These are phyloP conservation scores for Penicillium sp. DNA, from an alignment of 2,329 filamentous ascomycete genomes.

Conservation along the genomic window DNA sequence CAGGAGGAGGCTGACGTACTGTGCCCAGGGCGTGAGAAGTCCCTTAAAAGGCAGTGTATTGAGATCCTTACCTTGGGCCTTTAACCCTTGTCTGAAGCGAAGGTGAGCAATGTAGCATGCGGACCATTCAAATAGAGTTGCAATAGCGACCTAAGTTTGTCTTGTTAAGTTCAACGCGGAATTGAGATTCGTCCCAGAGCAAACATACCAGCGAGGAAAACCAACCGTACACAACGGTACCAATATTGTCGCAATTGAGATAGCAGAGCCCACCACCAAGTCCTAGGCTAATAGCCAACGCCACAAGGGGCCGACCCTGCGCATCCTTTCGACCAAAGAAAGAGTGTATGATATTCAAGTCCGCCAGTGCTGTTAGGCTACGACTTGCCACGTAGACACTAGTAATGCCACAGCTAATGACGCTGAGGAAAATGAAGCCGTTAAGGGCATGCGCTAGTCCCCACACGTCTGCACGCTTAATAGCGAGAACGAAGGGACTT, in stretches of 20 bases:
- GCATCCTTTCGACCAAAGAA: slow-evolving; percentile 25
- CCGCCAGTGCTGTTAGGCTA: slow-evolving; percentile 33
- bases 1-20: slow-evolving; percentile 26
- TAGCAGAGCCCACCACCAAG: slow-evolving; percentile 36
- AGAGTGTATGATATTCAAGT: slow-evolving; percentile 26
- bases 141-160: slow-evolving; percentile 27
- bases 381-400: slow-evolving; percentile 36
- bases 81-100: slow-evolving; percentile 28
- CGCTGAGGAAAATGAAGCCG: slow-evolving; percentile 36
- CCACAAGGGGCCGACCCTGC: slow-evolving; percentile 31
- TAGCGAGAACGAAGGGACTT: slow-evolving; percentile 33
- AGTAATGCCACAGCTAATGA: slow-evolving; percentile 37
- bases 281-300: slow-evolving; percentile 27
- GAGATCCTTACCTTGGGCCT: slow-evolving; percentile 28
- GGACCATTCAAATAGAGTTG: slow-evolving; percentile 32
- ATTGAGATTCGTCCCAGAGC: background rate
- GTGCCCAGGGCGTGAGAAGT: slow-evolving; percentile 26
- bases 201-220: slow-evolving; percentile 30
- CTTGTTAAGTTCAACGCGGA: background rate
- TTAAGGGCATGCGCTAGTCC: slow-evolving; percentile 34
- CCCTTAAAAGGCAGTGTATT: slow-evolving; percentile 26
- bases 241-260: slow-evolving; percentile 31
- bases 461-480: slow-evolving; percentile 30
- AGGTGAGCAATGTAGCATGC: slow-evolving; percentile 29
- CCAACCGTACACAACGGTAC: slow-evolving; percentile 33